phyloP scores from a whole-genome alignment of 805 yeast species.

The Cyberlindnera mrakii region DNA sequence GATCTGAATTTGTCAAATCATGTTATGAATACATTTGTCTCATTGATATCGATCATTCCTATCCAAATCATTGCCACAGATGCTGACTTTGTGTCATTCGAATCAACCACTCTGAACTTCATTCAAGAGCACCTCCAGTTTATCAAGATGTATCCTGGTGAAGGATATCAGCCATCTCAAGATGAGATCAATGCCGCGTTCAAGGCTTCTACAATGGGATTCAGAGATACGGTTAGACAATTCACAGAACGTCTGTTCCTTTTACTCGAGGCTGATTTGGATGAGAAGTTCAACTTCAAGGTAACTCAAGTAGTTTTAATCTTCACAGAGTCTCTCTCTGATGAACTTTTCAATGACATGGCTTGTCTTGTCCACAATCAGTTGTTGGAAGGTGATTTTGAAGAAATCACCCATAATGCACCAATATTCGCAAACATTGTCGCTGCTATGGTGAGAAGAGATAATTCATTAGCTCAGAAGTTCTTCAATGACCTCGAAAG shows the following conservation, averaged over 20 bases:
- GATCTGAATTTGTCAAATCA: constrained; percentile 70
- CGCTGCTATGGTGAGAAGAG: constrained; percentile 64
- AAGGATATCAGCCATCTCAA: constrained; percentile 33
- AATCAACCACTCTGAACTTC: constrained; percentile 43
- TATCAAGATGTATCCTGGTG: constrained; percentile 30
- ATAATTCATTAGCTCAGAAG: constrained; percentile 23
- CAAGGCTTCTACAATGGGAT: constrained; percentile 66
- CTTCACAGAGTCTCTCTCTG: constrained; percentile 54
- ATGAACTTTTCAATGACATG: constrained; percentile 42
- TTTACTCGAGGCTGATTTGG: constrained; percentile 49
- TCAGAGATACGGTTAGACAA: constrained; percentile 50
- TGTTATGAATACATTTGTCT: constrained; percentile 62
- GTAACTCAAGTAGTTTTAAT: constrained; percentile 41
- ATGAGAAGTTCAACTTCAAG: constrained; percentile 30
- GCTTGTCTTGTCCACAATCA: constrained; percentile 31
- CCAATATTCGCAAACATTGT: constrained; percentile 67
- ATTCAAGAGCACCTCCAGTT: constrained; percentile 58
- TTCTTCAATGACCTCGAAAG: constrained; percentile 25
- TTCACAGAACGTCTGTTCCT: constrained; percentile 55
- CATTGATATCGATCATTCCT: constrained; percentile 69
- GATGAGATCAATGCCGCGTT: constrained; percentile 51
- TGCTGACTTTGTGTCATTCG: constrained; percentile 35
- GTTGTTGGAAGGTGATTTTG: constrained; percentile 49
- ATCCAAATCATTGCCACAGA: constrained; percentile 45
- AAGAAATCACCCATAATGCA: constrained; percentile 46